Percentiles rank a stretch among this genome's conserved stretches.
Evolutionary conservation across 2,329 filamentous ascomycete genomes (phyloP).

Genomic region (Amauroascus niger): DNA sequence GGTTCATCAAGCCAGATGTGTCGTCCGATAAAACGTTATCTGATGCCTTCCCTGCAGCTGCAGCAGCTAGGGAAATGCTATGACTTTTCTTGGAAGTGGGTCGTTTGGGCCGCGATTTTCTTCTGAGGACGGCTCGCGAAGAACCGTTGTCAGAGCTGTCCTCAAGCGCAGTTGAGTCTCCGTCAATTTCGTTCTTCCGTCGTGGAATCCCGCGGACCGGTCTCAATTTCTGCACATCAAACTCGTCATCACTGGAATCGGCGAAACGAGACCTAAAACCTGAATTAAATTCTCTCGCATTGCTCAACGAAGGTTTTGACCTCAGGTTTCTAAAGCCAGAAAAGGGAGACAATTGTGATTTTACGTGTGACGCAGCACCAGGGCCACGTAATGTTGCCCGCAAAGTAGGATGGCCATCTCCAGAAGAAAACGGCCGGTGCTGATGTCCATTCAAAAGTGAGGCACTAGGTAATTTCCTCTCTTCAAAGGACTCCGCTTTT

Average conservation of each 20-base stretch:
- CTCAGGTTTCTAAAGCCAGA: constrained; percentile 29
- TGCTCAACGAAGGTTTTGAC: constrained; percentile 22
- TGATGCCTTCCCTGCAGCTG: constrained; percentile 1
- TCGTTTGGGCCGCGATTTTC: constrained; percentile 20
- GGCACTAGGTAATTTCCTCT: background rate
- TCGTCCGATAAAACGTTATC: constrained; percentile 37
- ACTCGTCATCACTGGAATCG: constrained; percentile 65
- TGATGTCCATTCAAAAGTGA: background rate
- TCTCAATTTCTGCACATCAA: constrained; percentile 37
- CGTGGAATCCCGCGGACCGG: constrained; percentile 53
- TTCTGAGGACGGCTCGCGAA: constrained; percentile 21
- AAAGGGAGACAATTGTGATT: constrained; percentile 32
- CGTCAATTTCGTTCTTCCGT: constrained; percentile 49
- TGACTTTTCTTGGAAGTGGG: constrained; percentile 16
- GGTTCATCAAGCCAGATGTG: constrained; percentile 37
- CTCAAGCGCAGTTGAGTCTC: constrained; percentile 53
- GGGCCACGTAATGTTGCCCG: constrained; percentile 43
- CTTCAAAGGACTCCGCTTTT: constrained; percentile 1
- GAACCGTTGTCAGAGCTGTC: constrained; percentile 49
- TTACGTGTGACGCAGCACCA: constrained; percentile 25
- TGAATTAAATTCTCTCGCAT: constrained; percentile 24
- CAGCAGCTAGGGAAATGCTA: constrained; percentile 12
- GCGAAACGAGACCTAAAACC: constrained; percentile 54
- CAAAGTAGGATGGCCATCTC: constrained; percentile 35
- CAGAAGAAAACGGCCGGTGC: constrained; percentile 34